Base-by-base conservation (phyloP, 495 filamentous ascomycete genomes). In the Letharia columbiana region DNA sequence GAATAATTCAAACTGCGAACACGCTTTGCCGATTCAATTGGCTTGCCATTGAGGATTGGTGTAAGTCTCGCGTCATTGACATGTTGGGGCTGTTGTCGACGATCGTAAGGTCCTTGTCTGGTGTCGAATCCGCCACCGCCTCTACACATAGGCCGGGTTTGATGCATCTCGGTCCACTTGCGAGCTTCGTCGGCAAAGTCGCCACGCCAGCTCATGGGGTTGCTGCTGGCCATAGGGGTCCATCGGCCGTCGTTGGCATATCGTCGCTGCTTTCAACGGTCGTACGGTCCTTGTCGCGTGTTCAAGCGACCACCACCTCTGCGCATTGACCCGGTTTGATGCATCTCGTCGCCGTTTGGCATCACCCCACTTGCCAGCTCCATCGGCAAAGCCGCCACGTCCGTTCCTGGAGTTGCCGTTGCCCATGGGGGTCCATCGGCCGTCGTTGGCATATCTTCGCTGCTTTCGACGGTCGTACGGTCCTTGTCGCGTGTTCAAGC, bases 361-460 rank as follows among this genome's bases (percentile, higher is more conserved):
- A 70, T 89, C 80, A 62, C 84, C 80, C 87, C 87, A 85, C 69
- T 84, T 75, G 54, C 85, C 85, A 28, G 76, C 79, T 47, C 76
- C 77, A 67, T 76, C 75, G 2, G 79, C 77, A 70, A 81, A 86
- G 42, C 74, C 17, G 78, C 74, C 63, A 40, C 70, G 54, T 49
- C 67, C 15, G 12, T 45, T 59, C 69, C 63, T 66, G n/a, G 65
- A 65, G 35, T 66, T 66, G 39, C 64, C 66, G 31, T 64, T 73
- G 66, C 64, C 72, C 64, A 67, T 74, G 66, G 72, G 79, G 35
- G 71, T 77, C 66, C 71, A 75, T 47, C 66, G 79, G 66, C 69
- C 81, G 67, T 69, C 74, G 63, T 65, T 58, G 10, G 67, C 69
- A 60, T 73, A 73, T 11, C 74, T 73, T 45, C 73, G 71, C 18